Conservation (phyloP, 345 rosid species). For the Corymbia maculata region DNA sequence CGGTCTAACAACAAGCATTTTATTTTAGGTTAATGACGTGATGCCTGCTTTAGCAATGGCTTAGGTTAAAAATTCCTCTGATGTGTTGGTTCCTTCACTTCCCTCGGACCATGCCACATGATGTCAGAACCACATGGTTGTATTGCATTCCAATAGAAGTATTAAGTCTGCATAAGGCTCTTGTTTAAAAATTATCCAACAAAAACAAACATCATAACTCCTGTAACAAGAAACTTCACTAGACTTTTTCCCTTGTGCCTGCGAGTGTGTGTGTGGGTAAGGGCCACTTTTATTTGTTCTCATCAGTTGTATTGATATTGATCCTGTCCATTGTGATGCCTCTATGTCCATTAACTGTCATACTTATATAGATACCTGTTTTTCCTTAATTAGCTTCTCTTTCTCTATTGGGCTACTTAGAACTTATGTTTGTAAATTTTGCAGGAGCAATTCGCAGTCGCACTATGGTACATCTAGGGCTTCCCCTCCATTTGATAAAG, state of each 20-base stretch:
- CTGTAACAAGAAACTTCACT: neutral
- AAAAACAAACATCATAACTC: neutral
- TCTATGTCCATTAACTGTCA: neutral
- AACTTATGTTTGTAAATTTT: neutral
- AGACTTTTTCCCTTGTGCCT: neutral
- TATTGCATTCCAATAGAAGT: neutral
- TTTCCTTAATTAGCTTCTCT: neutral
- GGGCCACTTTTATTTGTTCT: neutral
- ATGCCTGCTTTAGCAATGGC: neutral
- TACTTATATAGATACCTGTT: neutral
- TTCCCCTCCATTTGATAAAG: constrained; percentile 11
- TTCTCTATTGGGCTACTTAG: neutral
- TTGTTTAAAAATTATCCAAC: neutral
- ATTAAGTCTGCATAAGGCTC: neutral
- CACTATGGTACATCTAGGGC: constrained; percentile 1
- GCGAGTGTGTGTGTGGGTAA: neutral
- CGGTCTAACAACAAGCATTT: neutral
- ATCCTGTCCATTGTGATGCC: neutral
- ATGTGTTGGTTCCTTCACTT: neutral
- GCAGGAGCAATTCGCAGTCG: constrained; percentile 25
- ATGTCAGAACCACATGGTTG: neutral
- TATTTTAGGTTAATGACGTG: neutral
- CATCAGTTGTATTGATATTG: neutral
- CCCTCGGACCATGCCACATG: neutral
- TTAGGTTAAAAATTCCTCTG: neutral